Evolutionary conservation across 352 stramenopile species (phyloP).

Genomic region (Phytophthora litchii): DNA sequence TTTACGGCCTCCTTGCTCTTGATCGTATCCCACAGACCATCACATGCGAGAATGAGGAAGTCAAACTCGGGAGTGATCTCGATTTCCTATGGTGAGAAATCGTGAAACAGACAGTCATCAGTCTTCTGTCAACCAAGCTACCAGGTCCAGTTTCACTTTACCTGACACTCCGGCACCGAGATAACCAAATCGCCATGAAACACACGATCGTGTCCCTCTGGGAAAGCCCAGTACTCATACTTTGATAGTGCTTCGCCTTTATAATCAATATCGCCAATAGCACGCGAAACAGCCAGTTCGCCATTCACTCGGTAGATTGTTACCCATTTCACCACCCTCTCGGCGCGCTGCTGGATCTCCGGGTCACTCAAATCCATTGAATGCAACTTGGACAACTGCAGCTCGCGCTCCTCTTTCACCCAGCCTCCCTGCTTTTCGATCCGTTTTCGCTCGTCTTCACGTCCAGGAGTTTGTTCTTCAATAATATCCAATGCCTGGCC

Average conservation of each 20-base stretch:
- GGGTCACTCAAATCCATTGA: constrained; percentile 90
- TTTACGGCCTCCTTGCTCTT: constrained; percentile 92
- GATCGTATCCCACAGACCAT: constrained; percentile 94
- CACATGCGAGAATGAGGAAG: constrained; percentile 92
- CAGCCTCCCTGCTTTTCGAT: constrained; percentile 80
- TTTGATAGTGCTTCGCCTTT: constrained; percentile 78
- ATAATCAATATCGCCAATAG: constrained; percentile 93
- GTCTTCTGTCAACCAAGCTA: background rate
- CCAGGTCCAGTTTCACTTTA: constrained; percentile 3
- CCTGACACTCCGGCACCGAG: constrained; percentile 82
- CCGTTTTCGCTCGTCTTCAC: constrained; percentile 68
- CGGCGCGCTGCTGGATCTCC: constrained; percentile 80
- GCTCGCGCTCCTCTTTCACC: constrained; percentile 84
- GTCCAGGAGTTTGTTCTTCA: constrained; percentile 84
- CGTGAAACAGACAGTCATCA: constrained; percentile 8
- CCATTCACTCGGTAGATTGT: constrained; percentile 91
- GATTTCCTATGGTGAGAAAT: constrained; percentile 63
- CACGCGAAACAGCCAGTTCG: constrained; percentile 92
- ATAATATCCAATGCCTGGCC: constrained; percentile 87
- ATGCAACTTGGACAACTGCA: constrained; percentile 89
- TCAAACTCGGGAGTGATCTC: constrained; percentile 90
- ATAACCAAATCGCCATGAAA: constrained; percentile 90
- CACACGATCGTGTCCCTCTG: constrained; percentile 76
- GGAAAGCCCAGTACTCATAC: constrained; percentile 87
- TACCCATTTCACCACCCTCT: constrained; percentile 85